Conservation (phyloP, 441 rosid species). For the Jatropha podagrica region DNA sequence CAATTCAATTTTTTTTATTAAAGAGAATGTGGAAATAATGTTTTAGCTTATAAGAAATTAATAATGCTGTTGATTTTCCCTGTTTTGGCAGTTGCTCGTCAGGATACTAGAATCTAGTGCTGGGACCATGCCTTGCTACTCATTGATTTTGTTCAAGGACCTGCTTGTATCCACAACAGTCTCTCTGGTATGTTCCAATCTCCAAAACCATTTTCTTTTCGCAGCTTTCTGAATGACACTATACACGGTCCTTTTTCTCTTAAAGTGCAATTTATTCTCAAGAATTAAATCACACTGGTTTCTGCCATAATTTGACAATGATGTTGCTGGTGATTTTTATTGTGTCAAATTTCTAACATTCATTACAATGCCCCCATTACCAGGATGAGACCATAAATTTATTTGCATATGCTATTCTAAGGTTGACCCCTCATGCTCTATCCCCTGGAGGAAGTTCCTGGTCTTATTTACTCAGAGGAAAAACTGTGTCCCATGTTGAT, state of each 20-base stretch:
- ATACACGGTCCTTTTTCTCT: conserved; percentile 13
- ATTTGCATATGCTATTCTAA: conserved; percentile 70
- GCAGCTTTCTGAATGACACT: conserved; percentile 11
- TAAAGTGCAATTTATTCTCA: conserved; percentile 7
- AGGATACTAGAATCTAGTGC: conserved; percentile 71
- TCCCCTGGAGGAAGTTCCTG: conserved; percentile 68
- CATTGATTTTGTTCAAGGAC: conserved; percentile 83
- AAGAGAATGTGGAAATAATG: neutral
- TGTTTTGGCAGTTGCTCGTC: conserved; percentile 74
- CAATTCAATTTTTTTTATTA: neutral
- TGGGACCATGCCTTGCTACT: conserved; percentile 63
- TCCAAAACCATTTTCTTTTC: conserved; percentile 15
- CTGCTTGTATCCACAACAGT: conserved; percentile 88
- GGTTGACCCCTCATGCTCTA: conserved; percentile 65
- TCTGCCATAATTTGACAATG: conserved; percentile 9
- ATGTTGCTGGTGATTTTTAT: conserved; percentile 14
- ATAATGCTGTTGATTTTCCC: neutral
- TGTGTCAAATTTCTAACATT: conserved; percentile 24
- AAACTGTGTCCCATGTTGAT: conserved; percentile 38
- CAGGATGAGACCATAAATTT: conserved; percentile 89
- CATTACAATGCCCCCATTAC: conserved; percentile 18
- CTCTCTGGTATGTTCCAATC: conserved; percentile 64
- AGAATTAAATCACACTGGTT: conserved; percentile 4
- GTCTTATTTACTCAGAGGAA: conserved; percentile 73
- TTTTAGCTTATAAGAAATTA: neutral